Conservation (phyloP, 257 asterid species). For the Solanum piurae region DNA sequence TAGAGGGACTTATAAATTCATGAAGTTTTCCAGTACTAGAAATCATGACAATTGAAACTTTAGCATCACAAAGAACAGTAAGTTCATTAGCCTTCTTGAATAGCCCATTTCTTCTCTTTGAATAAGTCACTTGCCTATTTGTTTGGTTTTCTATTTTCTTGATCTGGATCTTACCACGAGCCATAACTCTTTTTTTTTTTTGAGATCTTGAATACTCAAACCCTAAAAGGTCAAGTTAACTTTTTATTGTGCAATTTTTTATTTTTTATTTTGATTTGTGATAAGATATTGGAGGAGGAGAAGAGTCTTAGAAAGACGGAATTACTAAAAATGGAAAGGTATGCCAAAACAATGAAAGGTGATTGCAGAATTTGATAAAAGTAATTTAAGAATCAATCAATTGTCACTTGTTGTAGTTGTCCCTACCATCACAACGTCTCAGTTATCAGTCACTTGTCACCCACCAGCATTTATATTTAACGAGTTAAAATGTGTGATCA, state of each 20-base stretch:
- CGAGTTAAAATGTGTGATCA: background rate
- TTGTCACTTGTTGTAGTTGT: background rate
- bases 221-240: background rate
- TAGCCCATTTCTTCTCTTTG: slow-evolving; percentile 93
- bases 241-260: background rate
- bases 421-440: slow-evolving; percentile 18
- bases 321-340: slow-evolving; percentile 35
- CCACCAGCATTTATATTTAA: background rate
- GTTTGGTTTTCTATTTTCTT: slow-evolving; percentile 93
- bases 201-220: background rate
- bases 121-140: slow-evolving; percentile 90
- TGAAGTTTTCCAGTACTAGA: slow-evolving; percentile 87
- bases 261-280: background rate
- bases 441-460: slow-evolving; percentile 54
- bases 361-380: slow-evolving; percentile 46
- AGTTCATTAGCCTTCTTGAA: slow-evolving; percentile 95
- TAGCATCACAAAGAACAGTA: slow-evolving; percentile 88
- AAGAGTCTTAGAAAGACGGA: slow-evolving; percentile 17
- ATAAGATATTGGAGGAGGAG: slow-evolving; percentile 8
- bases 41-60: slow-evolving; percentile 76
- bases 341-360: slow-evolving; percentile 47
- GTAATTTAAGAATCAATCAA: slow-evolving; percentile 50
- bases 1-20: slow-evolving; percentile 73
- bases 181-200: slow-evolving; percentile 26
- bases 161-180: slow-evolving; percentile 99